A percentile compares a stretch with the other conserved stretches of the same genome.
These are phyloP conservation scores for Gloeopeniophorella convolvens DNA, from an alignment of 768 basidiomycete genomes.

Conservation along the genomic window DNA sequence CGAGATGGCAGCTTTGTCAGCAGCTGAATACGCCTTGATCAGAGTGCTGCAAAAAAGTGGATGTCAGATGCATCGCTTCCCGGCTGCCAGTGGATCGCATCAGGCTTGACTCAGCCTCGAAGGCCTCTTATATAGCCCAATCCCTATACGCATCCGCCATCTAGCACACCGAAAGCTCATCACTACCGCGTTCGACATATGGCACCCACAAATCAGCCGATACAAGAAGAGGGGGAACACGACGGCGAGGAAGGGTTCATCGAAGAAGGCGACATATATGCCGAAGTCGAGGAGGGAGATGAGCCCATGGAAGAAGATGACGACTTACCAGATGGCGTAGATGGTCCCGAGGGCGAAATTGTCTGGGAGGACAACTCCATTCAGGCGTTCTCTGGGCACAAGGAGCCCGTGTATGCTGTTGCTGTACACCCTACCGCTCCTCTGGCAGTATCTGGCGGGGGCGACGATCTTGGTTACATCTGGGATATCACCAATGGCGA, in stretches of 20 bases:
- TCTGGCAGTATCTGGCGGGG: conserved; percentile 87
- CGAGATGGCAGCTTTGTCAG: no score
- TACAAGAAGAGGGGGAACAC: not conserved
- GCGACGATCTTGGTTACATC: conserved; percentile 91
- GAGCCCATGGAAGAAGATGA: conserved; percentile 65
- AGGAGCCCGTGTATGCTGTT: conserved; percentile 76
- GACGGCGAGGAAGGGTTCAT: conserved; percentile 38
- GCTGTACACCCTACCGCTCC: conserved; percentile 77
- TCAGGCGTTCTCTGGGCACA: conserved; percentile 63
- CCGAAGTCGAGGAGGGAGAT: conserved; percentile 65
- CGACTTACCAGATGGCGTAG: conserved; percentile 27
- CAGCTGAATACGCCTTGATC: no score
- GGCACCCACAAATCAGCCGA: conserved; percentile 4
- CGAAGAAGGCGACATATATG: conserved; percentile 55
- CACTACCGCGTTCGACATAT: conserved; percentile 1
- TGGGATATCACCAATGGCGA: conserved; percentile 85
- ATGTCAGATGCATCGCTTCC: no score
- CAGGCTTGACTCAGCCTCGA: conserved; percentile 14
- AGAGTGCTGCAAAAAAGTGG: no score
- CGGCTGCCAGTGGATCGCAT: no score
- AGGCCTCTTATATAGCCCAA: not conserved
- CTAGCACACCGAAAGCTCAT: not conserved
- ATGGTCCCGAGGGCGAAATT: conserved; percentile 24
- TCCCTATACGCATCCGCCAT: not conserved
- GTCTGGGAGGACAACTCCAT: conserved; percentile 55